Evolutionary conservation across 2,329 filamentous ascomycete genomes (phyloP), one percentile per base, ranked within the genome.

Genomic region (Xylaria hypoxylon): DNA sequence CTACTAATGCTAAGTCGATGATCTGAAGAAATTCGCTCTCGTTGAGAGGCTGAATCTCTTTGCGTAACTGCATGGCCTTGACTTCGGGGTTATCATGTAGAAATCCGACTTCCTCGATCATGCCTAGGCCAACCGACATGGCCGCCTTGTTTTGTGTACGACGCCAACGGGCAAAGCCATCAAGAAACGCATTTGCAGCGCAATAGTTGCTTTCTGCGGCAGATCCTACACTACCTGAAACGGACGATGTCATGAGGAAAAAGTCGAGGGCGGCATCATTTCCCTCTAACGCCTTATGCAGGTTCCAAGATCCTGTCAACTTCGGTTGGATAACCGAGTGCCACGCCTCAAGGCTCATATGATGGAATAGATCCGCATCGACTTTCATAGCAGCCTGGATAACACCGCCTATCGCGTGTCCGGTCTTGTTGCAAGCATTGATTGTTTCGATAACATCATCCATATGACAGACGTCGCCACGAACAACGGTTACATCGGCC

Each of bases 111-210:
- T 78, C 80, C 0, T 74, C 73, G 28, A 83, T 76, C 72, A 80
- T 74, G 0, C 74, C 74, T 0, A 79, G 57, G 4, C 70, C 74
- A 1, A 78, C 24, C 0, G 77, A 75, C 0, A 68, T 57, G 2
- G 70, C 71, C 2, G 76, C 62, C 1, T 76, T 71, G 1, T 76
- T 77, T 1, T 71, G 70, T 3, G 50, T 42, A 1, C 72, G 64
- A 4, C 77, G 70, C 52, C 75, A 75, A 1, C 71, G 52, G 0
- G 76, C 72, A 35, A 80, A 75, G 1, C 72, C 69, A 55, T 81
- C 79, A 1, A 80, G 73, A 68, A 77, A 81, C 8, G 68, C 71
- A 62, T 82, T 82, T 2, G 74, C 77, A 0, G 79, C 76, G n/a
- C 72, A 75, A 53, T 82, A 82, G 44, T 79, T 79, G 24, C 67